Evolutionary conservation across 257 asterid species (phyloP), one percentile per base, ranked within the genome.

Genomic region (Ajuga chamaepitys): DNA sequence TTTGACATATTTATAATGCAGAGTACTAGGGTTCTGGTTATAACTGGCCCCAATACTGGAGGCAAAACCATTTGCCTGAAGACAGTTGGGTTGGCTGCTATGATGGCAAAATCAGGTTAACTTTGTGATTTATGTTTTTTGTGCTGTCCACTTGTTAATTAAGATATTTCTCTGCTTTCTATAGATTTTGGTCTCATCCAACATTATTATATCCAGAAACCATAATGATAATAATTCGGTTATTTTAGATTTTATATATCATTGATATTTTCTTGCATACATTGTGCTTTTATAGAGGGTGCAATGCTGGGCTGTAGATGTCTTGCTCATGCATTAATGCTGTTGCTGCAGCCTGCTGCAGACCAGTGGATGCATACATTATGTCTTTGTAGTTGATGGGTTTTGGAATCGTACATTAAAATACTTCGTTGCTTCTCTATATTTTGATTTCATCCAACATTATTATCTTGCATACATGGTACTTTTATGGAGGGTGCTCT

Each of bases 51-150:
- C 24, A 94, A 94, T 74, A 94, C 99, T 40, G 99, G 99, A 51
- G 99, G 99, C 70, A 94, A 94, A 83, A 94, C 99, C 77, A 88
- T 94, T 75, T 83, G 89, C 74, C 82, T 94, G 85, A 94, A 94
- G 85, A 94, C 97, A 55, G 77, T 90, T 74, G 99, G 95, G 60
- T 81, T 94, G 86, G 99, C 99, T 76, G 94, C 89, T 62, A 80
- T 94, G 97, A 94, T 94, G 99, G 99, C 99, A 71, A 94, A 90
- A 77, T 94, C 99, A 73, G 99, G 99, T 91, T 51, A 73, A 53
- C 56, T 59, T 37, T 13, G 56, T 28, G 51, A 70, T n/a, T 12
- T 46, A 12, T 70, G 25, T 56, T 32, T 47, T 35, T 22, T 41
- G 51, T 38, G 21, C 52, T 5, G n/a, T 53, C 44, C 12, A 38